These are phyloP conservation scores for Botrytis byssoidea DNA, from an alignment of 2,329 filamentous ascomycete genomes.

Conservation along the genomic window DNA sequence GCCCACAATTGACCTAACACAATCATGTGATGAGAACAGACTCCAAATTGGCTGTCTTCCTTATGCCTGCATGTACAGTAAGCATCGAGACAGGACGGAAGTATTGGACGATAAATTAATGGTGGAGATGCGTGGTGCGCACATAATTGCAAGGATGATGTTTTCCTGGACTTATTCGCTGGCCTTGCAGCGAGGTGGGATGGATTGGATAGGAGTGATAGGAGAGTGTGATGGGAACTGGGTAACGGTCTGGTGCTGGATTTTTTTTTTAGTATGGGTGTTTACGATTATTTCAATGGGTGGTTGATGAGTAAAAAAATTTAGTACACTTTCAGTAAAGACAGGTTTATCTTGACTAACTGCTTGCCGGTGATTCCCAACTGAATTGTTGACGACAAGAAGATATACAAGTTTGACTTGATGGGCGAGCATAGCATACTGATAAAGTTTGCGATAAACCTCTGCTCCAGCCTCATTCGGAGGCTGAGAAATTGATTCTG, in stretches of 20 bases:
- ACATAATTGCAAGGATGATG: background rate
- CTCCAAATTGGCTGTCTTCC: background rate
- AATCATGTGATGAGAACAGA: constrained; percentile 4
- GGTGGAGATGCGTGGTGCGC: constrained; percentile 1
- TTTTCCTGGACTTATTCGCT: constrained; percentile 19
- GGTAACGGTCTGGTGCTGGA: background rate
- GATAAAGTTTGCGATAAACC: constrained; percentile 14
- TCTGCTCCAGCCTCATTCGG: constrained; percentile 12
- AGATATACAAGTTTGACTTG: background rate
- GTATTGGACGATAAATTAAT: constrained; percentile 6
- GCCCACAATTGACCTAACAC: background rate
- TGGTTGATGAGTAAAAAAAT: background rate
- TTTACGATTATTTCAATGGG: background rate
- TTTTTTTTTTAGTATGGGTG: background rate
- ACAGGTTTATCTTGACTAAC: background rate
- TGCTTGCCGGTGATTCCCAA: background rate
- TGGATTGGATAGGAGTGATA: background rate
- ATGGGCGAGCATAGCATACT: background rate
- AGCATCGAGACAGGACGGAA: background rate
- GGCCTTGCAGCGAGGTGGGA: constrained; percentile 18
- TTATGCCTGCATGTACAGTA: background rate
- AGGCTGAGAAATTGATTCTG: constrained; percentile 12
- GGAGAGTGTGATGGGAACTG: background rate
- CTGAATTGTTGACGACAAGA: background rate
- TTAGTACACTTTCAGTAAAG: background rate